These are phyloP conservation scores for Amaranthus cruentus DNA, from an alignment of 148 eudicot species.

Conservation along the genomic window DNA sequence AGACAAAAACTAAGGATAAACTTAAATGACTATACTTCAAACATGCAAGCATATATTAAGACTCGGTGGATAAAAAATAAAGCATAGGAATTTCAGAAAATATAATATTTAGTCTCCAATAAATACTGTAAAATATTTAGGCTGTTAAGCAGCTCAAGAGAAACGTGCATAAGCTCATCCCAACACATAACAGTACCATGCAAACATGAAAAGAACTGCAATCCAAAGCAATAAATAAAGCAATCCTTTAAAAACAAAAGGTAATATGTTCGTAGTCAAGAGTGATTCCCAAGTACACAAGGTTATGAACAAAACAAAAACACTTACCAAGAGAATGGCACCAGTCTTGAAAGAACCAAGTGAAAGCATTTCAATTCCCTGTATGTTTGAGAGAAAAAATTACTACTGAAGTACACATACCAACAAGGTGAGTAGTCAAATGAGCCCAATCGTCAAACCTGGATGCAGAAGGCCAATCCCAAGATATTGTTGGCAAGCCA, in stretches of 20 bases:
- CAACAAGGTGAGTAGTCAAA: background rate
- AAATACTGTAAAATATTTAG: too few species aligned
- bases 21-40: background rate
- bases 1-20: background rate
- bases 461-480: conserved; percentile 94
- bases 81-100: too few species aligned
- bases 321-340: conserved; percentile 82
- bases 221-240: background rate
- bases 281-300: background rate
- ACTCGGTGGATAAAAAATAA: too few species aligned
- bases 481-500: conserved; percentile 93
- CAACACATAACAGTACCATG: too few species aligned
- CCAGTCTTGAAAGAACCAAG: conserved; percentile 99
- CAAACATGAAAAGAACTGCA: too few species aligned
- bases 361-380: conserved; percentile 99
- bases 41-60: background rate
- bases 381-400: conserved; percentile 16
- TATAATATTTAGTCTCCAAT: too few species aligned
- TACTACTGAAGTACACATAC: background rate
- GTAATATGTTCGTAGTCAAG: background rate
- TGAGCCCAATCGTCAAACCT: conserved; percentile 42
- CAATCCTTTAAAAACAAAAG: background rate
- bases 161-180: too few species aligned
- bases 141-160: too few species aligned
- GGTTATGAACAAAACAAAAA: background rate